Conservation (phyloP, 495 filamentous ascomycete genomes). For the Recurvomyces mirabilis region DNA sequence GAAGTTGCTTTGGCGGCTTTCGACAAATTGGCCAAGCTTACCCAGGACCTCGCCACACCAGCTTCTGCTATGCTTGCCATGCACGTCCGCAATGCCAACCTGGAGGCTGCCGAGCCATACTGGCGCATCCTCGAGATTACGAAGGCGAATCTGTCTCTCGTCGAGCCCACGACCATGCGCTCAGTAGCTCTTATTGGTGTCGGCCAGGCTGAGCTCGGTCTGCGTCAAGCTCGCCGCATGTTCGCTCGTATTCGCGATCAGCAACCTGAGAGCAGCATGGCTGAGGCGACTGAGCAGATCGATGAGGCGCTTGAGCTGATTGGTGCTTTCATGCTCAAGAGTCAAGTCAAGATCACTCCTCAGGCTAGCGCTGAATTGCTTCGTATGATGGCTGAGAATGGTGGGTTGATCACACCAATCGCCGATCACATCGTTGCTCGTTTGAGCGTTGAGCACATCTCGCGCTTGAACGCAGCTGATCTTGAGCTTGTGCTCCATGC, state of each 20-base stretch:
- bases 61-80: slow-evolving; percentile 80
- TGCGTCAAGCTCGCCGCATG: slow-evolving; percentile 67
- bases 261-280: slow-evolving; percentile 29
- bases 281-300: slow-evolving; percentile 59
- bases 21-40: slow-evolving; percentile 32
- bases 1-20: slow-evolving; percentile 60
- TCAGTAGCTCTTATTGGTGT: slow-evolving; percentile 69
- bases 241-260: slow-evolving; percentile 63
- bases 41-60: slow-evolving; percentile 44
- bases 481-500: slow-evolving; percentile 50
- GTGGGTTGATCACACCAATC: slow-evolving; percentile 48
- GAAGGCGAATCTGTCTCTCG: slow-evolving; percentile 37
- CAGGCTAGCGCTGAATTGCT: slow-evolving; percentile 49
- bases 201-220: slow-evolving; percentile 63
- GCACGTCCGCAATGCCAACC: slow-evolving; percentile 66
- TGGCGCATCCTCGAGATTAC: slow-evolving; percentile 54
- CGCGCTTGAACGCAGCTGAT: slow-evolving; percentile 44
- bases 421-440: slow-evolving; percentile 52
- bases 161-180: slow-evolving; percentile 82
- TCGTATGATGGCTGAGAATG: slow-evolving; percentile 66
- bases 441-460: slow-evolving; percentile 48
- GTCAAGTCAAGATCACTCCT: slow-evolving; percentile 38
- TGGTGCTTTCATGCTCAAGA: slow-evolving; percentile 41
- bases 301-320: slow-evolving; percentile 81
- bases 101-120: slow-evolving; percentile 60